These are phyloP conservation scores for Talaromyces funiculosus DNA, from an alignment of 2,329 filamentous ascomycete species.

Conservation along the genomic window DNA sequence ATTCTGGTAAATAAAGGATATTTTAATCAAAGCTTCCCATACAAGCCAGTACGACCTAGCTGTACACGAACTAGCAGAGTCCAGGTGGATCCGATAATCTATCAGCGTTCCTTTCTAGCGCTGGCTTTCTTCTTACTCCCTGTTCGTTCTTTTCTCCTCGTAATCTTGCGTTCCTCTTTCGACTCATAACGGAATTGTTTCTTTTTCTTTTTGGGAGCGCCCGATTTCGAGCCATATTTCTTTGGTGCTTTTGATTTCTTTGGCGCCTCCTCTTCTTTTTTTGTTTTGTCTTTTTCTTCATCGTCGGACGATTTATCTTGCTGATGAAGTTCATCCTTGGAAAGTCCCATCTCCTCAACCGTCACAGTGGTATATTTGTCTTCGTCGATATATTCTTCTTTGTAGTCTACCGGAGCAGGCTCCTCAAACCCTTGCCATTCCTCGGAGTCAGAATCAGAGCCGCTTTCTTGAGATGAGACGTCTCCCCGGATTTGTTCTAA, in stretches of 20 bases:
- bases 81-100: background rate
- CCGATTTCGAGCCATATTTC: constrained; percentile 20
- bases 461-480: constrained; percentile 26
- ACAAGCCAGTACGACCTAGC: background rate
- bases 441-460: constrained; percentile 40
- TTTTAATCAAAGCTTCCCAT: background rate
- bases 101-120: constrained; percentile 41
- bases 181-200: constrained; percentile 90
- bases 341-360: constrained; percentile 79
- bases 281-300: constrained; percentile 20
- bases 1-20: constrained; percentile 13
- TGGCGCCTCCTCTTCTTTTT: constrained; percentile 5
- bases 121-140: constrained; percentile 67
- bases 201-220: constrained; percentile 69
- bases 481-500: constrained; percentile 53
- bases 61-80: background rate
- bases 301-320: constrained; percentile 13
- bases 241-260: constrained; percentile 31
- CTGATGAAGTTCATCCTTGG: constrained; percentile 51
- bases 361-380: constrained; percentile 94
- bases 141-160: constrained; percentile 57
- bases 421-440: constrained; percentile 61
- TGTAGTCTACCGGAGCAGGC: constrained; percentile 60
- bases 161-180: constrained; percentile 69
- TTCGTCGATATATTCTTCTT: constrained; percentile 94